Evolutionary conservation across 106 monocot species (phyloP).

Genomic region (Alisma plantagoaquatica): DNA sequence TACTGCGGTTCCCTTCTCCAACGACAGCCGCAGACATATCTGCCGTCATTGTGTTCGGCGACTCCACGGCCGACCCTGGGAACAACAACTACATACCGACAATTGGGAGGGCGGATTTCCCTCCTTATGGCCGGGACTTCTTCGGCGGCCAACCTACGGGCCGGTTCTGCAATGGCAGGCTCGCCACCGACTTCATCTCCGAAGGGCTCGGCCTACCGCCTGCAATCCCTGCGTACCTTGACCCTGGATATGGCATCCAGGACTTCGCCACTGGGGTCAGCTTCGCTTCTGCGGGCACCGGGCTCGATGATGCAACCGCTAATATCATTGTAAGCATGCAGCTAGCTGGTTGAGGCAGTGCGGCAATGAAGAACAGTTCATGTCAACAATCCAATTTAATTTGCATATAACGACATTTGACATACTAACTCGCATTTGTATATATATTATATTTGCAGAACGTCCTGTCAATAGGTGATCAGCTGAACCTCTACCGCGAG

Average conservation of each 20-base stretch:
- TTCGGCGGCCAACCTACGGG: slow-evolving; percentile 12
- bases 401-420: background rate
- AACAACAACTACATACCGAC: slow-evolving; percentile 11
- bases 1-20: background rate
- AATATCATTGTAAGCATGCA: slow-evolving; percentile 10
- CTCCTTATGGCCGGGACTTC: slow-evolving; percentile 16
- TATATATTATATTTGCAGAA: background rate
- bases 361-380: background rate
- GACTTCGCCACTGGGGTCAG: slow-evolving; percentile 11
- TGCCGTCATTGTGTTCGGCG: slow-evolving; percentile 13
- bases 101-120: slow-evolving; percentile 4
- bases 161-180: slow-evolving; percentile 14
- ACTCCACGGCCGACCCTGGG: slow-evolving; percentile 12
- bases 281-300: slow-evolving; percentile 16
- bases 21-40: background rate
- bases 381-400: background rate
- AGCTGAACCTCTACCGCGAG: background rate
- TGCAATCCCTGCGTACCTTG: slow-evolving; percentile 8
- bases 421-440: background rate
- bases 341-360: too few species aligned
- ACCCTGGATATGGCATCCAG: slow-evolving; percentile 1
- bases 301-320: slow-evolving; percentile 8
- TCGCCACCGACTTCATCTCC: slow-evolving; percentile 11
- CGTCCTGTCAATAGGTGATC: background rate
- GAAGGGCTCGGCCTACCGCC: slow-evolving; percentile 5